Evolutionary conservation across 176 grass and related monocot genomes (phyloP), one percentile per base, ranked within the genome.

Genomic region (Triticum turgidum): DNA sequence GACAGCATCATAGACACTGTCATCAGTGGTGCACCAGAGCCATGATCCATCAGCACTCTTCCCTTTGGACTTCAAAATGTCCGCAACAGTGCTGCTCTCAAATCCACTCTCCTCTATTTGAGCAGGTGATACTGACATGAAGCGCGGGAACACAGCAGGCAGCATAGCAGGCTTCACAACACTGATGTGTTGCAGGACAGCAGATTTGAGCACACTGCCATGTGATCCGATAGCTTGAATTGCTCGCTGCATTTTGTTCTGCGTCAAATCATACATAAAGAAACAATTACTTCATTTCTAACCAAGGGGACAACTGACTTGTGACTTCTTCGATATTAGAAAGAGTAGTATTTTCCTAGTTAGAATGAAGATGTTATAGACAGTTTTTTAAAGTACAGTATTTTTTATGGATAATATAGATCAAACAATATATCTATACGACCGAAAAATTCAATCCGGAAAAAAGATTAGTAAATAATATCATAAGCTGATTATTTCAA

Each of bases 1-100:
- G 68, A 99, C 97, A 69, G 97, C 97, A 82, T 99, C 89, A 83
- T 99, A 99, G 32, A 99, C 97, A 51, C 13, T 88, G 49, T 99
- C 97, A 33, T 99, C 90, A 5, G 94, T 99, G 45, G 97, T 96
- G 87, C 97, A 99, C 90, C 85, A 99, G 52, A 99, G 94, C 97
- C 94, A 96, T 71, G 97, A 99, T 65, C 97, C 97, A 80, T 99
- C 97, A 73, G 94, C 97, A 87, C 89, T 81, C 90, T 99, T 94
- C 39, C 97, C 94, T 73, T 99, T 99, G 21, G 72, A 79, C 85
- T 94, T 96, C 76, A 99, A 76, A 74, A 99, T 66, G 86, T 99
- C 94, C 21, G 89, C 29, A 73, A 99, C 84, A 78, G 97, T 99
- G 62, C 92, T 87, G 22, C 88, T 93, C 82, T 99, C 97, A 87